Evolutionary conservation across 2,329 filamentous ascomycete genomes (phyloP), one percentile per base, ranked within the genome.

Genomic region (Aureobasidium musti): DNA sequence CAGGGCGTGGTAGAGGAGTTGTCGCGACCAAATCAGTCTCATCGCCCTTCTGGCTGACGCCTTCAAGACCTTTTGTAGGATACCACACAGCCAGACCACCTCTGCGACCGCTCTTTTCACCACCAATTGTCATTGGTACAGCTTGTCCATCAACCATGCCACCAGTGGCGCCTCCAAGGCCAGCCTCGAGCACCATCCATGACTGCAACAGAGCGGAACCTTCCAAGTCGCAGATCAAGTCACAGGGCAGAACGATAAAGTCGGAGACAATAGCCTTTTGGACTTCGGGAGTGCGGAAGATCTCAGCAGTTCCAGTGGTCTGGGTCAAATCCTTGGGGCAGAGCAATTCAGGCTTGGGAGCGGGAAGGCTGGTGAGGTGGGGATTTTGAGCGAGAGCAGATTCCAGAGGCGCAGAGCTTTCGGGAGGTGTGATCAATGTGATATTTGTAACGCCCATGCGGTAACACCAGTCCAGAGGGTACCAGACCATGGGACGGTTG

Each of bases 81-180:
- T 97, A 98, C 88, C 91, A 98, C 1, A 99, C 90, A 6, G 90
- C 89, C 43, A 98, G 81, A 1, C 92, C 95, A 49, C 93, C 92
- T 77, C 90, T 90, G 69, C 86, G 83, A 30, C 86, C 84, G 2
- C 82, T 81, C 65, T 80, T 80, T 73, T 87, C 85, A 47, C 82
- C 84, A 37, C 84, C 83, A 10, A 83, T 74, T 2, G 81, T 81
- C 45, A 79, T 74, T 30, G 83, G 81, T 21, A 79, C 78, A 56
- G 77, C 74, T 19, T 74, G 73, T 53, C 84, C 82, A 23, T 79
- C 79, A 50, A 77, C 75, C 17, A 74, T 73, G 56, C 84, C 82
- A 17, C 82, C 85, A 2, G 89, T 83, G 17, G 82, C 79, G 81
- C 87, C 71, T 78, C 84, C 77, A 2, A 94, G 82, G 43, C 89